Base-by-base conservation (phyloP, 2,329 filamentous ascomycete species). In the Periconia sp. region DNA sequence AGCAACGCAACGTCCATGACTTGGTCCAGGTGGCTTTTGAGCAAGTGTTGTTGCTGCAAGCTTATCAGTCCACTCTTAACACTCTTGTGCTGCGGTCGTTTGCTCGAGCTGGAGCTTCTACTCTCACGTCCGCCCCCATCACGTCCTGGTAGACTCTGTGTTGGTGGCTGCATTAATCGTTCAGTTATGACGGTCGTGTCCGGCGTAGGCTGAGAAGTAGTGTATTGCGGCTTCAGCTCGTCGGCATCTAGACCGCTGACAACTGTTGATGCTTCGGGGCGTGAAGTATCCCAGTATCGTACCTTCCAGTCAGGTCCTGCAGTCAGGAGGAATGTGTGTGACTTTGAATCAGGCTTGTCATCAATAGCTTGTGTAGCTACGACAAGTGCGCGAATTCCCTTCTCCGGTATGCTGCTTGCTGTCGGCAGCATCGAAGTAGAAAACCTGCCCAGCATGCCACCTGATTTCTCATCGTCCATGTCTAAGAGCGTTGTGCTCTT, bases 261-360 rank as follows among this genome's bases (percentile, higher is more conserved):
- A 14, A 97, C 83, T 52, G 82, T 81, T 41, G 91, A 96, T 54
- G 86, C 84, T 66, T 96, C 91, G 10, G 91, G 82, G 10, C 87
- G 86, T 10, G 85, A 81, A 14, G 94, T 81, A 68, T 99, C 93
- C 94, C 94, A 99, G 75, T 95, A 97, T 10, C 94, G 86, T 17
- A 99, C 83, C 73, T 90, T 94, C 75, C 89, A 91, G 73, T 97
- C 94, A 11, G 90, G 90, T 0, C 93, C 93, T 17, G 88, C 92
- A 0, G 91, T 94, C 37, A 99, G 78, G 45, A 97, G 84, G 70
- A 94, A 97, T 0, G 90, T 88, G 64, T 91, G 87, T 6, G 27
- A 14, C 53, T 89, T 87, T 3, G 88, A 65, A 18, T 92, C 90
- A 42, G 84, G 81, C 53, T 86, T 85, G 47, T 90, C 86, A 47